phyloP scores from a whole-genome alignment of 108 stramenopile genomes.

The Stephanodiscus triporus region DNA sequence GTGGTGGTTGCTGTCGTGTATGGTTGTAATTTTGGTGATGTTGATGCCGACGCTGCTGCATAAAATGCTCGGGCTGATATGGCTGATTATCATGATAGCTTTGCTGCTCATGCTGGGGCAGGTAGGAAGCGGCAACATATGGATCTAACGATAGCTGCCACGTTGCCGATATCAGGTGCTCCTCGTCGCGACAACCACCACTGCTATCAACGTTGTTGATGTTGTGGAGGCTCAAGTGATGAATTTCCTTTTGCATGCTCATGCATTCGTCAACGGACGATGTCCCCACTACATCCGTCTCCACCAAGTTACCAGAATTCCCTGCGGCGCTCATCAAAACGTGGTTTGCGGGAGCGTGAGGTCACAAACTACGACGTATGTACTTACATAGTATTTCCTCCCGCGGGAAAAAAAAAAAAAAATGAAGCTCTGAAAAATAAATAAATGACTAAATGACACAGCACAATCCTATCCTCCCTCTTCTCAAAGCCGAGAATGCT shows the following conservation, averaged over 20 bases:
- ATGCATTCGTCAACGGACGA: background rate
- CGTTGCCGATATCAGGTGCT: background rate
- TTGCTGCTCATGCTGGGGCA: background rate
- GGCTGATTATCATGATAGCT: background rate
- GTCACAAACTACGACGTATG: too few species aligned
- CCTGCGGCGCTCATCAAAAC: too few species aligned
- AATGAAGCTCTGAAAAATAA: too few species aligned
- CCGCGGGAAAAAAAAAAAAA: too few species aligned
- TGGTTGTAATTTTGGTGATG: background rate
- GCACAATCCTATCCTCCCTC: too few species aligned
- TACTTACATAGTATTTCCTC: too few species aligned
- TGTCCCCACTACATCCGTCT: background rate
- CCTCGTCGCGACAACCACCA: background rate
- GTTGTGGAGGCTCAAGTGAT: background rate
- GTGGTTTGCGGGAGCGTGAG: too few species aligned
- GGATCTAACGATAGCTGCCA: background rate
- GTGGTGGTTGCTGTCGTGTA: background rate
- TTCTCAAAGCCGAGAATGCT: too few species aligned
- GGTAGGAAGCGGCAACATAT: conserved; percentile 10
- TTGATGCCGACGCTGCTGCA: background rate
- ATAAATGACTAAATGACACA: too few species aligned
- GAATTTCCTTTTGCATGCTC: background rate
- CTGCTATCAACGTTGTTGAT: background rate
- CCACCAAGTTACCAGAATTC: background rate
- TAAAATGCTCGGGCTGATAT: background rate